These are phyloP conservation scores for Fusarium clavum DNA, from an alignment of 2,329 filamentous ascomycete species.

Conservation along the genomic window DNA sequence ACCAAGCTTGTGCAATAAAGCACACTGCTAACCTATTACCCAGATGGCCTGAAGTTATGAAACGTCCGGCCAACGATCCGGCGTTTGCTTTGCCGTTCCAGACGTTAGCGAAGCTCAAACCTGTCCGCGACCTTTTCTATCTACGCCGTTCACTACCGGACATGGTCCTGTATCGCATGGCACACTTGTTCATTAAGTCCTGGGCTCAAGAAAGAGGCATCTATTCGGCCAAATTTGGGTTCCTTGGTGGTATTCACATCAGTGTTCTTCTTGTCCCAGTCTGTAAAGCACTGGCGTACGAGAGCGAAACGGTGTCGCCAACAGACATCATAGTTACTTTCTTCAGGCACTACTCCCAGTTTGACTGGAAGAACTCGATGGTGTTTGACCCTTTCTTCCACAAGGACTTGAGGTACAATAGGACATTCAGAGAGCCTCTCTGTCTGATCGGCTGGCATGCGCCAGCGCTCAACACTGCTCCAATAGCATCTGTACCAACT, in stretches of 20 bases:
- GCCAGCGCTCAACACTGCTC: slow-evolving; percentile 70
- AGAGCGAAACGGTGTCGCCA: slow-evolving; percentile 54
- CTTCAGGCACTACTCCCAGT: slow-evolving; percentile 70
- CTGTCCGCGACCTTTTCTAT: slow-evolving; percentile 71
- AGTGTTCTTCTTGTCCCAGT: slow-evolving; percentile 70
- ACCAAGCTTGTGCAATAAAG: background rate
- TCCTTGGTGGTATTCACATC: slow-evolving; percentile 73
- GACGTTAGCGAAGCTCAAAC: slow-evolving; percentile 71
- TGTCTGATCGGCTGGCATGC: slow-evolving; percentile 72
- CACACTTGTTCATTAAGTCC: slow-evolving; percentile 69
- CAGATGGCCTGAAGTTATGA: slow-evolving; percentile 61
- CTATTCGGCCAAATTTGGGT: slow-evolving; percentile 74
- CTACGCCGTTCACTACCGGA: slow-evolving; percentile 70
- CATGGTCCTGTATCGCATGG: slow-evolving; percentile 66
- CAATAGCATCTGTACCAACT: slow-evolving; percentile 65
- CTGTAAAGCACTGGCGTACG: slow-evolving; percentile 63
- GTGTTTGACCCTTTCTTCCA: slow-evolving; percentile 72
- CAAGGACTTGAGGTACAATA: slow-evolving; percentile 61
- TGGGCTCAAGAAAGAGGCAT: slow-evolving; percentile 73
- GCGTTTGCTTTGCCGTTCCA: slow-evolving; percentile 67
- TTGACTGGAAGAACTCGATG: slow-evolving; percentile 67
- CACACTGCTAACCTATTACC: background rate
- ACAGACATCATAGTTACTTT: slow-evolving; percentile 68
- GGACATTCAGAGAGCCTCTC: slow-evolving; percentile 69
- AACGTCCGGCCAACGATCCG: slow-evolving; percentile 61